These are phyloP conservation scores for Phylloporus sp. DNA, from an alignment of 768 basidiomycete genomes.

Conservation along the genomic window DNA sequence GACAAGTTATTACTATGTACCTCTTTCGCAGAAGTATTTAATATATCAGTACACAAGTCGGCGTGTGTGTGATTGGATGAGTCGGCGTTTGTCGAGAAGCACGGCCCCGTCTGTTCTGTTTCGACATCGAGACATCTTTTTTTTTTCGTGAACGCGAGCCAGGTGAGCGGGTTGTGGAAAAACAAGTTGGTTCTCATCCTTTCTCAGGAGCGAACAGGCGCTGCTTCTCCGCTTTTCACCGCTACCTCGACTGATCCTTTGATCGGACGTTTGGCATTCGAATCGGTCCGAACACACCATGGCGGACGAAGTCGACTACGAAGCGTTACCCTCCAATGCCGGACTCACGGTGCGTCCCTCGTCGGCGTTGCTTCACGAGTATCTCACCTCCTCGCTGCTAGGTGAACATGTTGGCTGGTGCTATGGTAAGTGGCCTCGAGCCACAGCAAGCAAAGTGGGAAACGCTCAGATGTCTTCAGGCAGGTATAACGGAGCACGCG, in stretches of 20 bases:
- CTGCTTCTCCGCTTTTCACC: neutral
- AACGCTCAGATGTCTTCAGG: slow-evolving; percentile 46
- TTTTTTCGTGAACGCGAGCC: slow-evolving; percentile 4
- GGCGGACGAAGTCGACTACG: slow-evolving; percentile 54
- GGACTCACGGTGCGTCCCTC: slow-evolving; percentile 56
- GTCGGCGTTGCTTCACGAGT: slow-evolving; percentile 6
- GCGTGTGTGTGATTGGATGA: neutral
- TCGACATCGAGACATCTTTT: slow-evolving; percentile 1
- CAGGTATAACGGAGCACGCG: slow-evolving; percentile 97
- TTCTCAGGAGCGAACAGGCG: neutral
- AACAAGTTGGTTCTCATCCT: slow-evolving; percentile 10
- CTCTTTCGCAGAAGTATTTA: neutral
- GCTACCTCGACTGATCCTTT: neutral
- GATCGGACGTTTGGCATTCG: slow-evolving; percentile 6
- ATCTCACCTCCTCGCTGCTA: slow-evolving; percentile 25
- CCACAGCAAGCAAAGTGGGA: neutral
- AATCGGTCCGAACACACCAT: slow-evolving; percentile 18
- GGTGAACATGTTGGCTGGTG: slow-evolving; percentile 98
- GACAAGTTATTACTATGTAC: neutral
- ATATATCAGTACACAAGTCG: neutral
- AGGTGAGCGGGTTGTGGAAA: neutral
- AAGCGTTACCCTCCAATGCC: slow-evolving; percentile 67
- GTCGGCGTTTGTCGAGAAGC: neutral
- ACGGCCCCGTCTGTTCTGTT: slow-evolving; percentile 1
- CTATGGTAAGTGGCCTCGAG: slow-evolving; percentile 86